Evolutionary conservation across 495 filamentous ascomycete genomes (phyloP).

Genomic region (Lepidopterella palustris): DNA sequence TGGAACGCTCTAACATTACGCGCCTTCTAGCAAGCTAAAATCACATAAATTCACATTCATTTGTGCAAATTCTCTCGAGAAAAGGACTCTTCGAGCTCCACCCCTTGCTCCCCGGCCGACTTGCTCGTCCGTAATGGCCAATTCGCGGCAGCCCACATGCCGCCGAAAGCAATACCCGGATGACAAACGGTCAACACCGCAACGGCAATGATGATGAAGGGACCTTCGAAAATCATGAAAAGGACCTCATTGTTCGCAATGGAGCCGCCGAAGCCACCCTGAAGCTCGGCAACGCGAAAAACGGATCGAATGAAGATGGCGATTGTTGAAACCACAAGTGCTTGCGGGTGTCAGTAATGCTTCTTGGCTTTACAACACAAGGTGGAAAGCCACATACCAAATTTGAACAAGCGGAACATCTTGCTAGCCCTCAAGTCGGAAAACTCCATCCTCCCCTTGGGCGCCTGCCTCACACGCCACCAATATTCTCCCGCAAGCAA

Average conservation of each 20-base stretch:
- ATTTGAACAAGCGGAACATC: slow-evolving; percentile 18
- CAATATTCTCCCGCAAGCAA: slow-evolving; percentile 46
- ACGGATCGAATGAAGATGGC: slow-evolving; percentile 55
- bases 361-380: neutral
- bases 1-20: no score
- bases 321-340: slow-evolving; percentile 16
- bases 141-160: no score
- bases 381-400: no score
- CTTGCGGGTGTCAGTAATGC: neutral
- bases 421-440: slow-evolving; percentile 9
- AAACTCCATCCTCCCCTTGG: no score
- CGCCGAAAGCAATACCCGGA: no score
- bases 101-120: no score
- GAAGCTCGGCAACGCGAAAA: slow-evolving; percentile 60
- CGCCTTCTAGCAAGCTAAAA: no score
- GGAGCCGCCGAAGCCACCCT: slow-evolving; percentile 51
- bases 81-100: no score
- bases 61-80: no score
- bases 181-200: slow-evolving; percentile 18
- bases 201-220: slow-evolving; percentile 57
- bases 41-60: no score
- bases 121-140: no score
- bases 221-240: slow-evolving; percentile 65
- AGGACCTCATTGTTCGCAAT: slow-evolving; percentile 54
- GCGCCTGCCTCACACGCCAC: slow-evolving; percentile 35